Evolutionary conservation across 2,329 filamentous ascomycete species (phyloP).

Genomic region (Phoma sp.): DNA sequence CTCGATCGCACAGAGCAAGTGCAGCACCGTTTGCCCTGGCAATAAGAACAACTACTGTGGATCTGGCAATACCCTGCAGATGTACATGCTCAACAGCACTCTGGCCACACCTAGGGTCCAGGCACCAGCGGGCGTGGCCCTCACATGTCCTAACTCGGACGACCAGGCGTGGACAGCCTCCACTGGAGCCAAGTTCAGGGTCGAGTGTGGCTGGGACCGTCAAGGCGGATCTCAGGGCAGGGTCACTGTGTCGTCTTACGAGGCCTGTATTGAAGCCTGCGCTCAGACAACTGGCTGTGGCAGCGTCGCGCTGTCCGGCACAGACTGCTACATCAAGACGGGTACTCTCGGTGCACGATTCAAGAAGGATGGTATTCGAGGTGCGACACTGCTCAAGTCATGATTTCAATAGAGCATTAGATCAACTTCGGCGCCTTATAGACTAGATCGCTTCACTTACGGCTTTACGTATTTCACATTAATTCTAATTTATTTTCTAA

Average conservation of each 20-base stretch:
- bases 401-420: neutral
- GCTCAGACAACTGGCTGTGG: conserved; percentile 7
- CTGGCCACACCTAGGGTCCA: neutral
- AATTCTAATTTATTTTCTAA: neutral
- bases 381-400: conserved; percentile 1
- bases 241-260: conserved; percentile 1
- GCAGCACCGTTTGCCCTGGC: conserved; percentile 6
- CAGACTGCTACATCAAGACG: conserved; percentile 10
- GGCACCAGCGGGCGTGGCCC: neutral
- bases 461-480: neutral
- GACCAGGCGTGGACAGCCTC: conserved; percentile 7
- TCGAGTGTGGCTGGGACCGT: conserved; percentile 13
- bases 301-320: conserved; percentile 4
- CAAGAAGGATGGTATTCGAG: conserved; percentile 1
- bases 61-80: conserved; percentile 5
- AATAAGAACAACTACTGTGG: neutral
- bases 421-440: neutral
- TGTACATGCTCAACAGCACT: conserved; percentile 12
- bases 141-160: neutral
- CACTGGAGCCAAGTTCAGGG: neutral
- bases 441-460: neutral
- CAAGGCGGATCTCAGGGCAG: neutral
- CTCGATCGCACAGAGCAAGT: neutral
- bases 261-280: conserved; percentile 3
- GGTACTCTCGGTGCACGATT: conserved; percentile 6